Evolutionary conservation across 495 filamentous ascomycete genomes (phyloP), one percentile per base, ranked within the genome.

Genomic region (Neurospora pannonica): DNA sequence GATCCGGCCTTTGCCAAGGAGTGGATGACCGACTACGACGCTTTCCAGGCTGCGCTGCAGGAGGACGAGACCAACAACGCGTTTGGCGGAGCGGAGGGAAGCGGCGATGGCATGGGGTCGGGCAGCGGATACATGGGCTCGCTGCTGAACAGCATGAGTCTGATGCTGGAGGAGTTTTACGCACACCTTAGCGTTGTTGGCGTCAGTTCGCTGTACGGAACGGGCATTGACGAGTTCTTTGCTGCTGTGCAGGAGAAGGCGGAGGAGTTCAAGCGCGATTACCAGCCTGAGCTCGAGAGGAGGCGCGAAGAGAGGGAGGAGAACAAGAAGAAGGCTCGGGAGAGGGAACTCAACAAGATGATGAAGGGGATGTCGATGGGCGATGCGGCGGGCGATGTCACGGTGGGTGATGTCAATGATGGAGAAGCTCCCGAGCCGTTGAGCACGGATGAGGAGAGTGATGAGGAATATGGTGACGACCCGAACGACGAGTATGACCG

Each of bases 1-100:
- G 93, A 96, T 78, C 93, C 95, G 4, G 87, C 87, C 28, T 97
- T 97, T 77, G 96, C 94, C 10, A 97, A 97, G 85, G 94, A 98
- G 81, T 99, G 96, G 96, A 99, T 99, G 96, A 97, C 94, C 21
- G 95, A 99, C 80, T 98, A 97, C 78, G 95, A 98, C 75, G 90
- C 93, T 17, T 99, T 99, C 83, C 97, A 98, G 82, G 88, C 88
- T 38, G 96, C 96, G 46, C 83, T 99, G 39, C 86, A 89, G 42
- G 82, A 87, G 70, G 95, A 97, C 81, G 93, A 98, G 83, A 90
- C 92, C 72, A 81, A 83, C 3, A 94, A 93, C 31, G 90, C 89
- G 21, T 96, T 93, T 79, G 91, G 91, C 4, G 93, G 92, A 28
- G 84, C 88, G 1, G 93, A 94, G 77, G 92, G 93, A 37, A 67